Percentiles rank a stretch among this genome's conserved stretches.
These are phyloP conservation scores for Rhizophora mangle DNA, from an alignment of 345 rosid genomes.

Conservation along the genomic window DNA sequence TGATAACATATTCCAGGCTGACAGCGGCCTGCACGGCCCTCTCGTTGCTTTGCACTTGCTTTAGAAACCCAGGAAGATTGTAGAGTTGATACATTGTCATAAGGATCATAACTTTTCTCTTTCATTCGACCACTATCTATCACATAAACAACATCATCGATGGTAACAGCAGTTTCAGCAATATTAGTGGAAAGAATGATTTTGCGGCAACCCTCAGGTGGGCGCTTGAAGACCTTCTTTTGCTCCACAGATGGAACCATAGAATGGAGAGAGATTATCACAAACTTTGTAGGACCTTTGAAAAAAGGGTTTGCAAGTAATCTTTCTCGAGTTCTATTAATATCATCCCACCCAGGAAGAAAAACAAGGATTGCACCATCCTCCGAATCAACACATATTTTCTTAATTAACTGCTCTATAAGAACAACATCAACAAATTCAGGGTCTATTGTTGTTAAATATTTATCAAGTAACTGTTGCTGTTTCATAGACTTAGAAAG, in stretches of 20 bases:
- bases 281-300: constrained; percentile 52
- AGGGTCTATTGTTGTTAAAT: constrained; percentile 55
- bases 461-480: constrained; percentile 57
- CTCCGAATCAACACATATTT: constrained; percentile 63
- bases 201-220: constrained; percentile 82
- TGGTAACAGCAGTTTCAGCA: constrained; percentile 87
- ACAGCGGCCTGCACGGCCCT: constrained; percentile 96
- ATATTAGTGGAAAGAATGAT: constrained; percentile 86
- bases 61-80: constrained; percentile 90
- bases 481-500: constrained; percentile 38
- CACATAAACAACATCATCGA: constrained; percentile 95
- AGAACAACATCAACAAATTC: constrained; percentile 72
- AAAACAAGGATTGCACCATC: constrained; percentile 93
- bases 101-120: constrained; percentile 93
- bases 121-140: constrained; percentile 96
- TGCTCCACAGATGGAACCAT: constrained; percentile 88
- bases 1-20: constrained; percentile 94
- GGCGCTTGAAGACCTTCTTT: constrained; percentile 70
- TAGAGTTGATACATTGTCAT: constrained; percentile 81
- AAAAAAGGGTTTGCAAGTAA: constrained; percentile 56
- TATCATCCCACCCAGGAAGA: constrained; percentile 98
- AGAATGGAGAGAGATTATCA: constrained; percentile 79
- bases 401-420: constrained; percentile 62
- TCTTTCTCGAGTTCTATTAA: constrained; percentile 60
- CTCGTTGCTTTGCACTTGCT: constrained; percentile 94